phyloP scores from a whole-genome alignment of 345 rosid species.

The Populus alba region DNA sequence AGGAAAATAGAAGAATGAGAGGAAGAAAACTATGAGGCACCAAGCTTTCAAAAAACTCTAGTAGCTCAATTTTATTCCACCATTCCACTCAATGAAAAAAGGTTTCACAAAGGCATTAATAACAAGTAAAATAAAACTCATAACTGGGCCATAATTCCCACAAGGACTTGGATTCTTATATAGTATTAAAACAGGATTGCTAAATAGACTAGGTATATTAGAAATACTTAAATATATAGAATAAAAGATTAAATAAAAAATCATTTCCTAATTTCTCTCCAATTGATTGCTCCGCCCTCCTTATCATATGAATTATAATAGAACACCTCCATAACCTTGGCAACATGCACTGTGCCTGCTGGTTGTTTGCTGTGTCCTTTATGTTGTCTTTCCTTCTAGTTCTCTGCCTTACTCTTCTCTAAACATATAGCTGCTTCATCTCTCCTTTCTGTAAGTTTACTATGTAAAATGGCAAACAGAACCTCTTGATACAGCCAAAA shows the following conservation, averaged over 20 bases:
- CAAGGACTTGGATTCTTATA: neutral
- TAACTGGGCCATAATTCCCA: neutral
- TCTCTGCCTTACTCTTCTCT: neutral
- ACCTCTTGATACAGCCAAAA: neutral
- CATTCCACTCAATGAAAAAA: neutral
- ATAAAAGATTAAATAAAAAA: neutral
- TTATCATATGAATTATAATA: neutral
- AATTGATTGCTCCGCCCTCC: too few relatives aligned
- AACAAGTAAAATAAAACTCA: neutral
- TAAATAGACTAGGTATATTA: neutral
- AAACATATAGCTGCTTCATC: neutral
- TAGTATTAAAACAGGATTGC: neutral
- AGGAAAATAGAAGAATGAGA: neutral
- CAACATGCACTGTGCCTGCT: neutral
- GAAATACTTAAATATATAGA: neutral
- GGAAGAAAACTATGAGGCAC: neutral
- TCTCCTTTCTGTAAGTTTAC: neutral
- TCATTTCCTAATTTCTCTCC: neutral
- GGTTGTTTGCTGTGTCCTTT: neutral
- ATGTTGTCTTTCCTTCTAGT: neutral
- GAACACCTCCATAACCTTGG: neutral
- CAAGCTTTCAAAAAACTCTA: neutral
- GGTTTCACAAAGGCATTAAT: neutral
- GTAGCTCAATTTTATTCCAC: neutral
- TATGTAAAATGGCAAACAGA: neutral